Percentiles rank a stretch among this genome's conserved stretches.
Conservation (phyloP, 2,329 filamentous ascomycete species). For the Penicillium sp. region DNA sequence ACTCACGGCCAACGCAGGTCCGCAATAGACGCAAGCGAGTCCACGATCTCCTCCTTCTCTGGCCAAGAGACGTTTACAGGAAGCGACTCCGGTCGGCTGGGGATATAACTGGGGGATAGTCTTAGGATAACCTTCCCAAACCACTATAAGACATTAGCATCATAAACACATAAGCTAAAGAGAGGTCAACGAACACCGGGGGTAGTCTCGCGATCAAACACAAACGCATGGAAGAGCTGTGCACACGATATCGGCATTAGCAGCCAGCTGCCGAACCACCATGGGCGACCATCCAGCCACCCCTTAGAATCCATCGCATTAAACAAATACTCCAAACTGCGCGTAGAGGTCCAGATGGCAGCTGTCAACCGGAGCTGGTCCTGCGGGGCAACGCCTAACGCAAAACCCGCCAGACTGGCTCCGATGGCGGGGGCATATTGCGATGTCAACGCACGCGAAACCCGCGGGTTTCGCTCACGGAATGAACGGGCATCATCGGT, state of each 20-base stretch:
- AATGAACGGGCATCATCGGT: slow-evolving; percentile 80
- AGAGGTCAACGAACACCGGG: slow-evolving; percentile 50
- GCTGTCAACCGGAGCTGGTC: slow-evolving; percentile 74
- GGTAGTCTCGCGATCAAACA: slow-evolving; percentile 75
- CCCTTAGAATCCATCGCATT: slow-evolving; percentile 77
- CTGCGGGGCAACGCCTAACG: slow-evolving; percentile 72
- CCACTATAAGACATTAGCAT: slow-evolving; percentile 35
- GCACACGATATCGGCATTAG: slow-evolving; percentile 74
- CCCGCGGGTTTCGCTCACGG: slow-evolving; percentile 75
- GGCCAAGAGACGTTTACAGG: slow-evolving; percentile 73
- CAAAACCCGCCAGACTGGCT: slow-evolving; percentile 80
- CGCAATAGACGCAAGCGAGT: slow-evolving; percentile 79
- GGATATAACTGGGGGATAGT: slow-evolving; percentile 77
- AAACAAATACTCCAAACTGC: slow-evolving; percentile 82
- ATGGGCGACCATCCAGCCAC: slow-evolving; percentile 67
- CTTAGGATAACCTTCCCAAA: slow-evolving; percentile 67
- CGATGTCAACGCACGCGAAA: slow-evolving; percentile 74
- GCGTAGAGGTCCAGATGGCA: slow-evolving; percentile 77
- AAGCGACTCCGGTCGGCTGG: slow-evolving; percentile 67
- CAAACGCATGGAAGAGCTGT: slow-evolving; percentile 72
- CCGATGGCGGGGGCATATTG: slow-evolving; percentile 85
- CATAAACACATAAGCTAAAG: not conserved
- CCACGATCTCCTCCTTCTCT: slow-evolving; percentile 70
- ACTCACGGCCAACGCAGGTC: slow-evolving; percentile 79
- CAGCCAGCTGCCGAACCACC: slow-evolving; percentile 85